Conservation (phyloP, 805 yeast species). For the Candida ipomoeae region DNA sequence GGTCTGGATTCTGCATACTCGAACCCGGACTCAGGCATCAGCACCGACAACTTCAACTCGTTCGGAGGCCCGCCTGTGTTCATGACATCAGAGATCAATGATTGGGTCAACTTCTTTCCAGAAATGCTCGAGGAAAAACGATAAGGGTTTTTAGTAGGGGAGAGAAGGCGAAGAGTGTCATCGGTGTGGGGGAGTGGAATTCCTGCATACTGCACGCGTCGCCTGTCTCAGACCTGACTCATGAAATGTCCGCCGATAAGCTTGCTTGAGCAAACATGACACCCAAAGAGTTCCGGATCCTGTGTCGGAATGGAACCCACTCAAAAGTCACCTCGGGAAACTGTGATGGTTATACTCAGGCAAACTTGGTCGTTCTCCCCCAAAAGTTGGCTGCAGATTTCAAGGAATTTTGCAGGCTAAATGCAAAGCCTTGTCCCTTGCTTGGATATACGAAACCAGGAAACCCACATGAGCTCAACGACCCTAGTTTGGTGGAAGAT, state of each 20-base stretch:
- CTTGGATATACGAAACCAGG: conserved; percentile 26
- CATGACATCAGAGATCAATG: conserved; percentile 5
- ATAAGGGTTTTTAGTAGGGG: background rate
- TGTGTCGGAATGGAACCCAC: conserved; percentile 1
- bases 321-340: conserved; percentile 13
- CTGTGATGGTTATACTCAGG: conserved; percentile 32
- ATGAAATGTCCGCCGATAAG: background rate
- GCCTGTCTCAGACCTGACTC: background rate
- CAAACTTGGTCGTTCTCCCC: conserved; percentile 36
- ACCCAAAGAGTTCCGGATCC: conserved; percentile 7
- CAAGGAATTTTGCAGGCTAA: conserved; percentile 29
- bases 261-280: conserved; percentile 1
- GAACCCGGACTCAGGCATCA: background rate
- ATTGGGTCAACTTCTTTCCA: conserved; percentile 11
- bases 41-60: conserved; percentile 1
- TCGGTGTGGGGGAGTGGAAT: background rate
- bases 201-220: background rate
- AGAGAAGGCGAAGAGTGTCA: background rate
- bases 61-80: conserved; percentile 11
- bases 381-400: conserved; percentile 29
- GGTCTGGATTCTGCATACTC: background rate
- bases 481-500: conserved; percentile 4
- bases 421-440: conserved; percentile 40
- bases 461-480: conserved; percentile 14
- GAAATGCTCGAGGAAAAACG: conserved; percentile 3